These are phyloP conservation scores for Malus hybrid DNA, from an alignment of 331 rosid genomes.

Conservation along the genomic window DNA sequence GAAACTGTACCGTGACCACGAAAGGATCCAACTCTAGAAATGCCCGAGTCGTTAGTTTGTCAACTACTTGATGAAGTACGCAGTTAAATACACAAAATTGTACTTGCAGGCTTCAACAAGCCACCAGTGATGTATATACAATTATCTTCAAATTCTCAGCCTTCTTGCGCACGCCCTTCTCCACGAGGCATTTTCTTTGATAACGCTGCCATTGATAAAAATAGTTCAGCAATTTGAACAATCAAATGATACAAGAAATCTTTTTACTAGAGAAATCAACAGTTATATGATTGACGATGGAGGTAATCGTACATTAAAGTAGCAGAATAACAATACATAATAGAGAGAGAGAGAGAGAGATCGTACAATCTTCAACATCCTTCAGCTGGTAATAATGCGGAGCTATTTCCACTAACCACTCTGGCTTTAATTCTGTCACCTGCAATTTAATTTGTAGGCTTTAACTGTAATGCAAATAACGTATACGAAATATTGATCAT, in stretches of 20 bases:
- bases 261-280: too few species aligned
- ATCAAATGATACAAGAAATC: neutral
- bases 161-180: conserved; percentile 36
- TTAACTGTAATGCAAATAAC: neutral
- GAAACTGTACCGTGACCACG: neutral
- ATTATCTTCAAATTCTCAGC: neutral
- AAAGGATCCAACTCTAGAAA: neutral
- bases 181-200: conserved; percentile 73
- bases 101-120: neutral
- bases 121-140: neutral
- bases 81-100: neutral
- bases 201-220: conserved; percentile 25
- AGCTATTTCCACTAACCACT: conserved; percentile 92
- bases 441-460: conserved; percentile 26
- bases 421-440: conserved; percentile 81
- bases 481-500: neutral
- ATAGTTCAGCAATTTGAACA: conserved; percentile 2
- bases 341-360: conserved; percentile 7
- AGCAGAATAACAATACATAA: too few species aligned
- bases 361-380: conserved; percentile 87
- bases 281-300: too few species aligned
- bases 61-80: neutral
- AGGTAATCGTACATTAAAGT: too few species aligned
- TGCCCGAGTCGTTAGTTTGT: neutral
- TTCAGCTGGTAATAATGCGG: conserved; percentile 89